Conservation (phyloP, 1,284 basidiomycete species). For the Papiliotrema fonsecae region DNA sequence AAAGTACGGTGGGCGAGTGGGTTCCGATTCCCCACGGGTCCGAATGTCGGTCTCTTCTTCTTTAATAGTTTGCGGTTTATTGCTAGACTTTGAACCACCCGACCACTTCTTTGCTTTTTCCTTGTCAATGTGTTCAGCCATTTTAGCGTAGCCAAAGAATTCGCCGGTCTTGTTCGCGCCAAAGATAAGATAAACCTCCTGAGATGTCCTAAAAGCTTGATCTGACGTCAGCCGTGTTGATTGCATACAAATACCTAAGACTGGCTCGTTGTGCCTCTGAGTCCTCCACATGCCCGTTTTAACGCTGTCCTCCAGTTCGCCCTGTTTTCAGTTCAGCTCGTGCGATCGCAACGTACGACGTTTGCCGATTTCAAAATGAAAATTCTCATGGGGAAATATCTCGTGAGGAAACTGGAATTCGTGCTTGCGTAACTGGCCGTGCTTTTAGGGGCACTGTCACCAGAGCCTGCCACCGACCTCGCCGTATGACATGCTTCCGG, state of each 20-base stretch:
- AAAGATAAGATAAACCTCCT: slow-evolving; percentile 82
- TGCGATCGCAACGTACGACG: slow-evolving; percentile 53
- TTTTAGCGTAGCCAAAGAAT: slow-evolving; percentile 81
- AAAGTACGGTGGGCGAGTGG: slow-evolving; percentile 15
- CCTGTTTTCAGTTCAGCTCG: slow-evolving; percentile 35
- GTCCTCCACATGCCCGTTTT: slow-evolving; percentile 82
- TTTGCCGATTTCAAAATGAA: slow-evolving; percentile 89
- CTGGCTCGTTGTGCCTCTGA: slow-evolving; percentile 85
- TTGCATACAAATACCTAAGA: slow-evolving; percentile 50
- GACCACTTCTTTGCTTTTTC: slow-evolving; percentile 20
- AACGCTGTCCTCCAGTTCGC: slow-evolving; percentile 80
- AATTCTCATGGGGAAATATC: slow-evolving; percentile 76
- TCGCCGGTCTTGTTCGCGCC: slow-evolving; percentile 76
- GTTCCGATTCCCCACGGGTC: slow-evolving; percentile 14
- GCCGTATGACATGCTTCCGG: too few species aligned
- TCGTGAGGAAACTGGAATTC: slow-evolving; percentile 55
- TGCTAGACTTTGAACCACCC: slow-evolving; percentile 1
- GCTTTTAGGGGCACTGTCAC: too few species aligned
- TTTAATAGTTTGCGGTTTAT: background rate
- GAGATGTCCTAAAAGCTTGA: slow-evolving; percentile 81
- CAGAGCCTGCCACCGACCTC: too few species aligned
- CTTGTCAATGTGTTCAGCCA: slow-evolving; percentile 43
- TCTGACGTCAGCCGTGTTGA: slow-evolving; percentile 50
- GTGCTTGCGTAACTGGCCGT: slow-evolving; percentile 57
- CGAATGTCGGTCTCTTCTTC: slow-evolving; percentile 7